phyloP scores from a whole-genome alignment of 2,329 filamentous ascomycete species.

The Teratosphaeria viscida region DNA sequence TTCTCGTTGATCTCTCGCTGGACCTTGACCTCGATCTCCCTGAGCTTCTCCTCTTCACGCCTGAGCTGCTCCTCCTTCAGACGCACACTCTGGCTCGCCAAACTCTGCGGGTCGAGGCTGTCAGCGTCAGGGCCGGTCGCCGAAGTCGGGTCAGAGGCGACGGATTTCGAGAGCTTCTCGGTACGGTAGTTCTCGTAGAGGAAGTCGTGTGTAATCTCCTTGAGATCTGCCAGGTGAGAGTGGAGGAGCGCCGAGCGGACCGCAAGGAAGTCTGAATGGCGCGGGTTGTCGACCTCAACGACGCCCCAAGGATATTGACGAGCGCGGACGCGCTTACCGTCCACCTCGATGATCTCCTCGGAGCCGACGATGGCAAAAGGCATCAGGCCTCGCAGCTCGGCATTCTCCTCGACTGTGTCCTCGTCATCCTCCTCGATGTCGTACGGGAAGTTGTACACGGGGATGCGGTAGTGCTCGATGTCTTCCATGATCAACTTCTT shows the following conservation, averaged over 20 bases:
- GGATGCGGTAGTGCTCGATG: conserved; percentile 98
- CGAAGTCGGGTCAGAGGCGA: conserved; percentile 65
- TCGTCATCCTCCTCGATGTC: conserved; percentile 99
- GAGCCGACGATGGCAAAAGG: conserved; percentile 98
- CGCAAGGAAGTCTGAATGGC: conserved; percentile 95
- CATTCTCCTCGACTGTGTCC: conserved; percentile 98
- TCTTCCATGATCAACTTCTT: conserved; percentile 99
- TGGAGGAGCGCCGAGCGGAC: conserved; percentile 94
- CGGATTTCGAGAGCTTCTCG: conserved; percentile 99
- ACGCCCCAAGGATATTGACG: conserved; percentile 99
- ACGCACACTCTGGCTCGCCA: conserved; percentile 92
- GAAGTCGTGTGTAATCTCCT: conserved; percentile 99
- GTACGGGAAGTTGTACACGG: conserved; percentile 99
- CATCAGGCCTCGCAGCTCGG: conserved; percentile 93
- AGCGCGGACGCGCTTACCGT: conserved; percentile 26
- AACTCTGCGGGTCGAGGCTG: conserved; percentile 94
- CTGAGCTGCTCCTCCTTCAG: conserved; percentile 99
- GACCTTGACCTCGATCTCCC: conserved; percentile 98
- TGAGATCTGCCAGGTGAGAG: conserved; percentile 94
- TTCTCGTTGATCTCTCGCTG: conserved; percentile 99
- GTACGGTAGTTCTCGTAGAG: conserved; percentile 99
- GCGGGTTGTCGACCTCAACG: conserved; percentile 97
- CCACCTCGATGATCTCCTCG: conserved; percentile 73
- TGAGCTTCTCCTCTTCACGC: conserved; percentile 98
- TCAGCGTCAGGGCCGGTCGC: conserved; percentile 37